These are phyloP conservation scores for Glycyrrhiza uralensis DNA, from an alignment of 306 rosid species.

Conservation along the genomic window DNA sequence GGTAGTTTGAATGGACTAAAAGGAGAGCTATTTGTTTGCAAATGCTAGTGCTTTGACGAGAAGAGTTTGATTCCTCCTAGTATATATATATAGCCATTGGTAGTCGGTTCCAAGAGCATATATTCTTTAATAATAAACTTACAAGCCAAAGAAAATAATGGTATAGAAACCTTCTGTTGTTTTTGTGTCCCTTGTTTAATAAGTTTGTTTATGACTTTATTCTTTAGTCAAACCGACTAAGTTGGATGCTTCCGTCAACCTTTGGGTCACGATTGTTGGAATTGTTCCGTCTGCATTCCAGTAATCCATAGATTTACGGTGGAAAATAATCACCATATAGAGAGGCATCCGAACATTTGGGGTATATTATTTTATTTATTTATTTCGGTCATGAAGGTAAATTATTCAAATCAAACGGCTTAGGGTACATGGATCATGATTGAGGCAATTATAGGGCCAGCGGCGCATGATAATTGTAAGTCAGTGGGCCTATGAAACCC, in stretches of 20 bases:
- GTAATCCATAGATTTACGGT: neutral
- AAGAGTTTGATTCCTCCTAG: neutral
- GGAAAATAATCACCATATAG: neutral
- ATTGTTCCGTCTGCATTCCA: neutral
- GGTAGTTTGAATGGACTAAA: neutral
- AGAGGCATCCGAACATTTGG: neutral
- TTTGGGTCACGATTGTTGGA: neutral
- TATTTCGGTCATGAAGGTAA: too few species aligned
- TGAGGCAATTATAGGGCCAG: neutral
- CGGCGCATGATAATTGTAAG: neutral
- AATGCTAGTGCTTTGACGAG: constrained; percentile 22
- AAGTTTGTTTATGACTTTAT: constrained; percentile 5
- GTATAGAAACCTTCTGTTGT: constrained; percentile 21
- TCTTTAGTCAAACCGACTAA: neutral
- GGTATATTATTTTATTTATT: neutral
- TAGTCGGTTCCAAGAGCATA: constrained; percentile 16
- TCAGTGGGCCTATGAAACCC: neutral
- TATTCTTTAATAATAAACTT: neutral
- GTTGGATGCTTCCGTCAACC: constrained; percentile 25
- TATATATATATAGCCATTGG: constrained; percentile 14
- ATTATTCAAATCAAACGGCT: neutral
- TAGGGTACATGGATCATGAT: neutral
- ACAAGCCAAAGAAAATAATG: neutral
- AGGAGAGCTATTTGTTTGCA: constrained; percentile 1
- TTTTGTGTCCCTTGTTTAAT: constrained; percentile 13